Evolutionary conservation across 2,329 filamentous ascomycete genomes (phyloP).

Genomic region (Aspergillus fumigatiaffinis): DNA sequence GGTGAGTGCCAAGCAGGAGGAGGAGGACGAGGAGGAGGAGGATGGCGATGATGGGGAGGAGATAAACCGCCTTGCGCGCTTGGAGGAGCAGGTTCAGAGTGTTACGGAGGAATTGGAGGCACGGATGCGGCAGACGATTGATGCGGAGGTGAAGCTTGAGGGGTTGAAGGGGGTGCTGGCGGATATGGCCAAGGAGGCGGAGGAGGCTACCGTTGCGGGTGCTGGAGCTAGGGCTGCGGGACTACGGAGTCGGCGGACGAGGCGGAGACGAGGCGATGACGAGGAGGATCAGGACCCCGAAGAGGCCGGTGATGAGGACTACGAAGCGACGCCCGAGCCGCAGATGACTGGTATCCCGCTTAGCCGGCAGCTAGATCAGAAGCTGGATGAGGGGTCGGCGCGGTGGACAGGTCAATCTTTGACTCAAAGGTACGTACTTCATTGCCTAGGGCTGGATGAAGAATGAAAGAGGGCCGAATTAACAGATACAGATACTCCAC

Average conservation of each 20-base stretch:
- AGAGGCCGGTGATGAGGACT: constrained; percentile 39
- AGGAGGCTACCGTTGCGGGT: constrained; percentile 26
- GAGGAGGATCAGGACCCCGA: constrained; percentile 36
- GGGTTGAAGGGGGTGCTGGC: constrained; percentile 43
- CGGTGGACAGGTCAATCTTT: constrained; percentile 39
- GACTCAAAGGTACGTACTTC: constrained; percentile 36
- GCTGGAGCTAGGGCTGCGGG: constrained; percentile 12
- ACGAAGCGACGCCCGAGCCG: constrained; percentile 38
- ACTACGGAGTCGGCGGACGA: constrained; percentile 17
- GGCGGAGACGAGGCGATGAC: constrained; percentile 19
- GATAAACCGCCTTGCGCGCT: constrained; percentile 39
- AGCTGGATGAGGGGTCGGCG: constrained; percentile 28
- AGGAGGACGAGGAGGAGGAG: constrained; percentile 24
- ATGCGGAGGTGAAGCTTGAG: constrained; percentile 49
- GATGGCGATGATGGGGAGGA: constrained; percentile 34
- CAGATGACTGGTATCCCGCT: constrained; percentile 28
- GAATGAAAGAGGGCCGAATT: constrained; percentile 3
- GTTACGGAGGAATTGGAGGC: constrained; percentile 56
- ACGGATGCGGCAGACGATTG: constrained; percentile 55
- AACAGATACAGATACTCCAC: constrained; percentile 47
- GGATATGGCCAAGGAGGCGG: constrained; percentile 40
- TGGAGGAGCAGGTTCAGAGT: constrained; percentile 45
- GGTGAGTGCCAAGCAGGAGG: constrained; percentile 12
- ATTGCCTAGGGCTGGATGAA: background rate
- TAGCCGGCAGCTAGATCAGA: constrained; percentile 33